Conservation (phyloP, 106 monocot species). For the Platanthera guangdongensis region DNA sequence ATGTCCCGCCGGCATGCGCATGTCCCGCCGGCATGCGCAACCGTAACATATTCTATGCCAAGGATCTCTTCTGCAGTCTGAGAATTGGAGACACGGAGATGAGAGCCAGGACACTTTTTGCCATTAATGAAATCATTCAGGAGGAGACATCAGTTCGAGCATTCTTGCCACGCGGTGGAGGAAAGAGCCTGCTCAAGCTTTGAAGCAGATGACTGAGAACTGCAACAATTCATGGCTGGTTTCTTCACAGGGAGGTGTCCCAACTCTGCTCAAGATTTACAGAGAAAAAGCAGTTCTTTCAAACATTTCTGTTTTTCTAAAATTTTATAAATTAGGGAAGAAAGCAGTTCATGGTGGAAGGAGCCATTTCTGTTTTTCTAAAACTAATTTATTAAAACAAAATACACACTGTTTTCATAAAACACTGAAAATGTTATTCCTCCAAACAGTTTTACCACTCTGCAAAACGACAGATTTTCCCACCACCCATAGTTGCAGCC, state of each 20-base stretch:
- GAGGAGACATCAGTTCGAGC: constrained; percentile 25
- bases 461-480: no score
- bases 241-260: constrained; percentile 70
- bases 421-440: no score
- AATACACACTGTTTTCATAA: no score
- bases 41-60: constrained; percentile 19
- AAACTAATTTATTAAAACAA: constrained; percentile 15
- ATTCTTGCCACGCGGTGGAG: constrained; percentile 20
- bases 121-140: constrained; percentile 23
- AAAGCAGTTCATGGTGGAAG: constrained; percentile 29
- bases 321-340: not conserved
- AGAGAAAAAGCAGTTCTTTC: not conserved
- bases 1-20: no score
- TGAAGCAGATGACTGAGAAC: constrained; percentile 55
- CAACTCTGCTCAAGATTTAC: constrained; percentile 40
- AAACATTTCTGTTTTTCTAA: no score
- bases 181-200: constrained; percentile 34
- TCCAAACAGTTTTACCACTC: no score
- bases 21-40: no score
- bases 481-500: no score
- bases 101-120: constrained; percentile 20
- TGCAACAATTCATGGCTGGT: constrained; percentile 69
- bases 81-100: constrained; percentile 30
- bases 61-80: constrained; percentile 31
- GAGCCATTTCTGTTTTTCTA: constrained; percentile 34